These are phyloP conservation scores for Podaxis rugospora DNA, from an alignment of 768 basidiomycete species.

Conservation along the genomic window DNA sequence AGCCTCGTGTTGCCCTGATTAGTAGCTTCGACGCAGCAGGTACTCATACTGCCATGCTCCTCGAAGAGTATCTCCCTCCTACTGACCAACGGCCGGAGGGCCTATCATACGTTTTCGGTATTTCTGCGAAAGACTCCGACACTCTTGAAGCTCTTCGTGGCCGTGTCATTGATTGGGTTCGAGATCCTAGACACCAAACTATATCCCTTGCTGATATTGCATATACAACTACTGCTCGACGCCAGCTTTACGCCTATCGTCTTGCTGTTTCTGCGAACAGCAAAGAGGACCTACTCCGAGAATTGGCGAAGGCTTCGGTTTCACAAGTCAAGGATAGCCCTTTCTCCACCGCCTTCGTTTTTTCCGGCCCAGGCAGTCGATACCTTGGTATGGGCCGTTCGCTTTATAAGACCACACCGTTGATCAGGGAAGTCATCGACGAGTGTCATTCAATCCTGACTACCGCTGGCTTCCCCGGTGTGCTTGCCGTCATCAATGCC, in stretches of 20 bases:
- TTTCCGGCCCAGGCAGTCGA: slow-evolving; percentile 71
- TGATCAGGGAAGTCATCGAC: slow-evolving; percentile 53
- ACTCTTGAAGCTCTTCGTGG: slow-evolving; percentile 44
- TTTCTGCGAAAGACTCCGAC: slow-evolving; percentile 53
- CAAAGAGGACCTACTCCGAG: slow-evolving; percentile 40
- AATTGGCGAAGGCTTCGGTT: slow-evolving; percentile 32
- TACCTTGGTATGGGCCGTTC: slow-evolving; percentile 58
- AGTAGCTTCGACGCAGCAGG: slow-evolving; percentile 79
- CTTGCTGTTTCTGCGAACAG: slow-evolving; percentile 41
- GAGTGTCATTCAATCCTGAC: slow-evolving; percentile 51
- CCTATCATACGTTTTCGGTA: slow-evolving; percentile 42
- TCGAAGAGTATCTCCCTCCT: slow-evolving; percentile 41
- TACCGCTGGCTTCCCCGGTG: slow-evolving; percentile 44
- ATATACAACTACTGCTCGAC: slow-evolving; percentile 64
- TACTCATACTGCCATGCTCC: slow-evolving; percentile 57
- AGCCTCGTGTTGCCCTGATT: slow-evolving; percentile 50
- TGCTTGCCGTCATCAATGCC: slow-evolving; percentile 39
- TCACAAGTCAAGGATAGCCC: slow-evolving; percentile 22
- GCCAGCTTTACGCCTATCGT: slow-evolving; percentile 51
- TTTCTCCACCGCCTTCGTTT: slow-evolving; percentile 52
- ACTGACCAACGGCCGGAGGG: not conserved
- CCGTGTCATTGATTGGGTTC: slow-evolving; percentile 45
- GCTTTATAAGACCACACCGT: slow-evolving; percentile 44
- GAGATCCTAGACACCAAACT: slow-evolving; percentile 16
- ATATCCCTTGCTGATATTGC: slow-evolving; percentile 42